phyloP scores from a whole-genome alignment of 176 grass and related monocot genomes.

The Oryza australiensis region DNA sequence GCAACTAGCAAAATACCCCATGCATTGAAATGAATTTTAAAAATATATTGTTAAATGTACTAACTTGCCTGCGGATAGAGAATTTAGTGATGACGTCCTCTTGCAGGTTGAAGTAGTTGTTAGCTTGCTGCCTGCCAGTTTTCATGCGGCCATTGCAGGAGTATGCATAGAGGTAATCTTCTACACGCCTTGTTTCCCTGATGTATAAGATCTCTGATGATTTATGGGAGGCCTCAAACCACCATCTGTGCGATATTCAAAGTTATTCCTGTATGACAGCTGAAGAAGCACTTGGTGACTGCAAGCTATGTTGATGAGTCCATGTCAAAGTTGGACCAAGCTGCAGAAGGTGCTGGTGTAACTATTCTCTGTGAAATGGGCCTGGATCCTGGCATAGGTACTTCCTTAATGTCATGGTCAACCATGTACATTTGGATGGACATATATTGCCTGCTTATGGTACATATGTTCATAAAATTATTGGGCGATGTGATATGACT shows the following conservation, averaged over 20 bases:
- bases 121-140: too few relatives aligned
- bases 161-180: too few relatives aligned
- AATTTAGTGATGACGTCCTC: too few relatives aligned
- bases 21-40: not conserved
- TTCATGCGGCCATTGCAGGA: too few relatives aligned
- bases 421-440: not conserved
- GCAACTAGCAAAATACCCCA: not conserved
- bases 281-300: slow-evolving; percentile 94
- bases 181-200: too few relatives aligned
- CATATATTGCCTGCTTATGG: not conserved
- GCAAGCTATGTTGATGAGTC: slow-evolving; percentile 93
- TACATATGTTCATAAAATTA: not conserved
- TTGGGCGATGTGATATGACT: not conserved
- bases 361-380: slow-evolving; percentile 96
- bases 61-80: not conserved
- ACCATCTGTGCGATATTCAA: not conserved
- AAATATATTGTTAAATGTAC: not conserved
- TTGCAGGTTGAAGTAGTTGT: too few relatives aligned
- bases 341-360: slow-evolving; percentile 69
- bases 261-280: slow-evolving; percentile 32
- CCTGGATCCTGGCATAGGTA: slow-evolving; percentile 99
- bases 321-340: slow-evolving; percentile 78
- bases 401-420: slow-evolving; percentile 1
- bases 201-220: not conserved
- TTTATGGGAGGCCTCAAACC: not conserved